Percentiles rank a stretch among this genome's conserved stretches.
These are phyloP conservation scores for Cordyceps farinosa DNA, from an alignment of 2,329 filamentous ascomycete species.

Conservation along the genomic window DNA sequence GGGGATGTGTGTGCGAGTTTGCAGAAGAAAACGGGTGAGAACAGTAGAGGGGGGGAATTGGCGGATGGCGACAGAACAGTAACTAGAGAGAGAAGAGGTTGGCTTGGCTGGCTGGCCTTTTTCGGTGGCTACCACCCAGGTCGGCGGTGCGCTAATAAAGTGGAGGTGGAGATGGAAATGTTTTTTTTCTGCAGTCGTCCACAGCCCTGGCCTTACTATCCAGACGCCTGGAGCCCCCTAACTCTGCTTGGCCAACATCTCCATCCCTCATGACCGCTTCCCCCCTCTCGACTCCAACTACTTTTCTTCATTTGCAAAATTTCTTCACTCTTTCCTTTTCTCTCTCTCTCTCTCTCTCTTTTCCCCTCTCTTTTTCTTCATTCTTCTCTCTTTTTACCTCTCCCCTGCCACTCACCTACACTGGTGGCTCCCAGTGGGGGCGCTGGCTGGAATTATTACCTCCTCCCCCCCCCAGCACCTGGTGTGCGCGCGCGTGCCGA, in stretches of 20 bases:
- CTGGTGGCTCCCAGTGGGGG: neutral
- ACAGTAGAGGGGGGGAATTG: neutral
- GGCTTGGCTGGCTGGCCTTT: too few relatives aligned
- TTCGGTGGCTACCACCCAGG: neutral
- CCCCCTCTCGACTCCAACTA: too few relatives aligned
- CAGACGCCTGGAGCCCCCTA: neutral
- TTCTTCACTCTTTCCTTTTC: too few relatives aligned
- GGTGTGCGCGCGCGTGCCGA: neutral
- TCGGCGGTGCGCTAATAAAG: conserved; percentile 8
- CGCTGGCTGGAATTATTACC: neutral
- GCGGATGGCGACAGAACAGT: neutral
- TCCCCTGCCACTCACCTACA: too few relatives aligned
- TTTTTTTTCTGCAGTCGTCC: neutral
- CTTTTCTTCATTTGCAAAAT: too few relatives aligned
- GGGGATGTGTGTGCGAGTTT: too few relatives aligned
- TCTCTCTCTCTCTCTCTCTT: too few relatives aligned
- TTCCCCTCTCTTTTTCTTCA: too few relatives aligned
- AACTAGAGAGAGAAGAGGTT: too few relatives aligned
- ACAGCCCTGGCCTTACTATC: neutral
- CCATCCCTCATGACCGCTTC: too few relatives aligned
- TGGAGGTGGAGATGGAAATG: neutral
- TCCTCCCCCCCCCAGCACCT: neutral
- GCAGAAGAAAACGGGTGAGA: neutral
- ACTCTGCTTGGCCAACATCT: too few relatives aligned
- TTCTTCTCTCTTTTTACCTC: too few relatives aligned